Evolutionary conservation across 805 yeast genomes (phyloP), one percentile per base, ranked within the genome.

Genomic region (Candida montana): DNA sequence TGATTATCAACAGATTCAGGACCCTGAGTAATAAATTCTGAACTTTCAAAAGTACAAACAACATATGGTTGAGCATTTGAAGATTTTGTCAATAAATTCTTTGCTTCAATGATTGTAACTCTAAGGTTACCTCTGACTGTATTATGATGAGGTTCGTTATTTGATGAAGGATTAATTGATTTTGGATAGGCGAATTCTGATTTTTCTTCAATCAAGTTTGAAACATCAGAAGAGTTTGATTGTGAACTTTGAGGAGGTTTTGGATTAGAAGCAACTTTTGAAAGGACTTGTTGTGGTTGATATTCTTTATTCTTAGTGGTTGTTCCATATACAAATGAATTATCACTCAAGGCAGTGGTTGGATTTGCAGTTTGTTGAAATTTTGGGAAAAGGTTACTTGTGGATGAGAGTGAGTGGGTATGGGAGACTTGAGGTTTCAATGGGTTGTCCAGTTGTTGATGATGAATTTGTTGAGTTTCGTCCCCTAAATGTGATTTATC

Each of bases 1-100:
- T 50, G 53, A 39, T 53, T 57, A 37, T 51, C 54, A 40, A 54
- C 61, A 31, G 55, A 48, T 49, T 65, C 83, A 1, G 95, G 88
- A 5, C 89, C 90, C 47, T 80, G 79, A 20, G 95, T 81, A 45
- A 91, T 89, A 50, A 81, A 85, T 65, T 93, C 98, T 2, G 95
- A 82, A 47, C 91, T 82, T 60, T 88, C 95, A 67, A 85, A 89
- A 10, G 95, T 83, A 62, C 95, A 86, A 29, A 89, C 96, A 16
- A 86, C 95, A 61, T 89, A 83, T 3, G 96, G 96, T 51, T 77
- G 84, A 4, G 91, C 58, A 56, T 68, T 65, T 31, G 71, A 64
- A 5, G 78, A 63, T 34, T 73, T 69, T 27, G 81, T 75, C 33
- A 72, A 65, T 48, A 91, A 71, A 51, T 80, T 81, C 44, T 71